phyloP scores from a whole-genome alignment of 2,329 filamentous ascomycete genomes.

The Emmonsiellopsis sp. region DNA sequence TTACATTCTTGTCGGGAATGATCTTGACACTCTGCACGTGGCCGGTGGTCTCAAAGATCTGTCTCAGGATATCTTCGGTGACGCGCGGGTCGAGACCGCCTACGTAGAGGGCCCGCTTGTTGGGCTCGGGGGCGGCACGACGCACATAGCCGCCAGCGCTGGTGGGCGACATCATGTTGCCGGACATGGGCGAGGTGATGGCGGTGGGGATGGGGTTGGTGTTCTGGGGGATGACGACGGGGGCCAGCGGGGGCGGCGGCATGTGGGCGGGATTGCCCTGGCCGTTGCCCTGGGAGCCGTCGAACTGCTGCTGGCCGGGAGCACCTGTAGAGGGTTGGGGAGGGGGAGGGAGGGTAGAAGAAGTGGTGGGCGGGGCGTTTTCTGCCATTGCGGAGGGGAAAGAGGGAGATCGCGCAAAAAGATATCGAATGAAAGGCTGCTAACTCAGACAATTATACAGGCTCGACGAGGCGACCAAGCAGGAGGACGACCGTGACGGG shows the following conservation, averaged over 20 bases:
- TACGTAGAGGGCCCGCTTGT: constrained; percentile 95
- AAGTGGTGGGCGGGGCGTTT: constrained; percentile 52
- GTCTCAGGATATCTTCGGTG: constrained; percentile 89
- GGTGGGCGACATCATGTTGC: constrained; percentile 72
- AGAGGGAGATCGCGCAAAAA: constrained; percentile 13
- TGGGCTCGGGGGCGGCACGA: constrained; percentile 90
- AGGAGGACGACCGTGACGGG: neutral
- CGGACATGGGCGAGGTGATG: constrained; percentile 78
- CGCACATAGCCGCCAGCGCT: constrained; percentile 72
- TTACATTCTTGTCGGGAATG: constrained; percentile 98
- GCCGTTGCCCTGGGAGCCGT: constrained; percentile 59
- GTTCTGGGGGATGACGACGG: constrained; percentile 83
- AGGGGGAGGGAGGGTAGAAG: constrained; percentile 59
- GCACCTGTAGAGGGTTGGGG: constrained; percentile 59
- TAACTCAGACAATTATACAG: constrained; percentile 9
- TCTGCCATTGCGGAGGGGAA: constrained; percentile 61
- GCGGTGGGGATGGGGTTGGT: constrained; percentile 90
- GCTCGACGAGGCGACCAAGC: constrained; percentile 6
- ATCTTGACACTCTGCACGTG: constrained; percentile 99
- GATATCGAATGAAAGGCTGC: constrained; percentile 15
- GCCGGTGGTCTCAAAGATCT: constrained; percentile 97
- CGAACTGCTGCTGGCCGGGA: constrained; percentile 58
- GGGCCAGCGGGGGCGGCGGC: constrained; percentile 79
- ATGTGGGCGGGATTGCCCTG: constrained; percentile 66
- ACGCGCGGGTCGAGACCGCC: constrained; percentile 90